Evolutionary conservation across 2,329 filamentous ascomycete genomes (phyloP), one percentile per base, ranked within the genome.

Genomic region (Colletotrichum trifolii): DNA sequence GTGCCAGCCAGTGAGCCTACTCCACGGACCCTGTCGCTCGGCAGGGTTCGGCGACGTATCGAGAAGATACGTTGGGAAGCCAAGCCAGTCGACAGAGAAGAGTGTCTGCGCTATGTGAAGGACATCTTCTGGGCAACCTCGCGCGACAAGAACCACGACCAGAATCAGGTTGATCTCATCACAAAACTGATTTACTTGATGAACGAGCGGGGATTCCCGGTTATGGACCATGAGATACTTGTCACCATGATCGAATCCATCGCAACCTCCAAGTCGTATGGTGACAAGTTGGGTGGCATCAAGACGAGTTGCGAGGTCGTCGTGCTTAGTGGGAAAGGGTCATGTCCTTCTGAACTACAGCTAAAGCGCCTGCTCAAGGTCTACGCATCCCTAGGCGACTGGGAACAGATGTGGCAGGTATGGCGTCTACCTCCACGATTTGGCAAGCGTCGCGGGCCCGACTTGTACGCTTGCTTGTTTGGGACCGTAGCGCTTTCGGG

Each of bases 381-480:
- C 1, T 84, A 87, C 67, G 80, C 85, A 6, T 68, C 69, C 17
- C 79, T 80, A 64, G 71, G 73, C 15, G 77, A 87, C 68, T 89
- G 87, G 82, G 73, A 81, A 13, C 77, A 79, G 6, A 87, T 91
- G 70, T 91, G 87, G 88, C 80, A 86, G 17, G 72, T 82, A 9
- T 92, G 89, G 81, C 82, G 83, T 59, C 79, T 82, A 60, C 82
- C 86, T 4, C 76, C 88, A 12, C 79, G 83, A 45, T 82, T 83
- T 69, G 75, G 81, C 43, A 72, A 75, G 8, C 70, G 79, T 1
- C 85, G 89, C 17, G 82, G 84, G 0, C 71, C 78, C n/a, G 72
- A 73, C 13, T 79, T 90, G 68, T 92, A 92, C 71, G 74, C 77
- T 4, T 76, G 83, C 39, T 76, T 88, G 34, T 90, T 87, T 71